Base-by-base conservation (phyloP, 1,284 basidiomycete genomes). In the Salmacisia buchloeana region DNA sequence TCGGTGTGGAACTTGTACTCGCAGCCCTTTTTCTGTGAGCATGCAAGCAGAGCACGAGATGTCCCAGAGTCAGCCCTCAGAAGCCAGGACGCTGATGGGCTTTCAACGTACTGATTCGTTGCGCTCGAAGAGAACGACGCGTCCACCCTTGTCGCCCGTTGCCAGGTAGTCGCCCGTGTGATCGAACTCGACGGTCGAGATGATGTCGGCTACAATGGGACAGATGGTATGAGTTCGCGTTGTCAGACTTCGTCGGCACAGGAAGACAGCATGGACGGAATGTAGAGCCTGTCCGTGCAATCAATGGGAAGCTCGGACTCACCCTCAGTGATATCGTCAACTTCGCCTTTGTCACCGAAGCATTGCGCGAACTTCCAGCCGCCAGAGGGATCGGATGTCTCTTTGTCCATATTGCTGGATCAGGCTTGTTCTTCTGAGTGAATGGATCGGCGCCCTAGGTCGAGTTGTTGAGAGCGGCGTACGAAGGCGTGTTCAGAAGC, bases 1-100 rank as follows among this genome's bases (percentile, higher is more conserved):
- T 99, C 96, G 66, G 96, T 98, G 82, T 98, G 97, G 82, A 98
- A 99, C 83, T 97, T 97, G 87, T 99, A 98, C 83, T 99, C 96
- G 84, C 96, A 99, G 67, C 93, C 93, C 82, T 97, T 97, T 90
- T 98, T 98, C 91, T 77, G 79, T 52, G 15, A 43, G 4, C 15
- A 15, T 39, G 27, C 12, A 43, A 18, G 46, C 27, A 41, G 15
- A 63, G 10, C 57, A 41, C 33, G 12, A 46, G 25, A 31, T 43
- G 25, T 41, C 27, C 36, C 36, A n/a, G n/a, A 56, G n/a, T 15
- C 39, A 18, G 21, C 58, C 21, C 39, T 5, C 15, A 29, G 1
- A 43, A 29, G n/a, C 1, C 39, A 60, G 12, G 10, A 2, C 13
- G 36, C 36, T 38, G 39, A 21, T n/a, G 18, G 39, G 5, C 39